phyloP scores from a whole-genome alignment of 805 yeast species.

The Candida xiaguanensis region DNA sequence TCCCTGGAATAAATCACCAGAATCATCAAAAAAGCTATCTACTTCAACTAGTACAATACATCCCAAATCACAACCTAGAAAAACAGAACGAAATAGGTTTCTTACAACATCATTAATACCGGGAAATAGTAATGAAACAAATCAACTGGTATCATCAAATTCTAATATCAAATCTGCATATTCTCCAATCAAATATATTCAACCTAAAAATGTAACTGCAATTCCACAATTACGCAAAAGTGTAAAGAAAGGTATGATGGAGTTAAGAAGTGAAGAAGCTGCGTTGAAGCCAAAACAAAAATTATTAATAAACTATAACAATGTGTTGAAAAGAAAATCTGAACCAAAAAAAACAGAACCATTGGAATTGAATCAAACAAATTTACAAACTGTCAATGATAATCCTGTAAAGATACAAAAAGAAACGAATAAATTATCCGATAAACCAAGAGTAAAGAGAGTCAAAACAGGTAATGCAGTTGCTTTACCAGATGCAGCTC shows the following conservation, averaged over 20 bases:
- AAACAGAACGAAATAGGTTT: constrained; percentile 6
- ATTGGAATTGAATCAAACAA: neutral
- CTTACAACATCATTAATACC: constrained; percentile 7
- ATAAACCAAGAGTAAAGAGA: constrained; percentile 5
- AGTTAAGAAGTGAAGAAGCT: constrained; percentile 24
- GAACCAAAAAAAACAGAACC: neutral
- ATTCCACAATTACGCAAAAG: constrained; percentile 2
- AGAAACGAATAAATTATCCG: too few species aligned
- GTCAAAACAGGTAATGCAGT: constrained; percentile 25
- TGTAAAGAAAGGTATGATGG: constrained; percentile 26
- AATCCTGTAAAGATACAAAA: neutral
- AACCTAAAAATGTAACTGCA: neutral
- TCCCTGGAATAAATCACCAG: neutral
- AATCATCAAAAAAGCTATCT: too few species aligned
- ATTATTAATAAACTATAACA: constrained; percentile 8
- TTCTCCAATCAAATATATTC: constrained; percentile 3
- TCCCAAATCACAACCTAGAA: constrained; percentile 3
- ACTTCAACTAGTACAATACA: too few species aligned
- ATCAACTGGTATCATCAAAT: neutral
- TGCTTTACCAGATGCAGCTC: constrained; percentile 37
- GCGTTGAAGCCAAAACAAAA: constrained; percentile 25
- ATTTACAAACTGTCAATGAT: neutral
- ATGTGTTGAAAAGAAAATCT: constrained; percentile 1
- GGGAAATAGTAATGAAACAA: neutral
- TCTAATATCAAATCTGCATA: neutral